phyloP scores from a whole-genome alignment of 2,329 filamentous ascomycete genomes.

The Chrysosporium keratinophilum region DNA sequence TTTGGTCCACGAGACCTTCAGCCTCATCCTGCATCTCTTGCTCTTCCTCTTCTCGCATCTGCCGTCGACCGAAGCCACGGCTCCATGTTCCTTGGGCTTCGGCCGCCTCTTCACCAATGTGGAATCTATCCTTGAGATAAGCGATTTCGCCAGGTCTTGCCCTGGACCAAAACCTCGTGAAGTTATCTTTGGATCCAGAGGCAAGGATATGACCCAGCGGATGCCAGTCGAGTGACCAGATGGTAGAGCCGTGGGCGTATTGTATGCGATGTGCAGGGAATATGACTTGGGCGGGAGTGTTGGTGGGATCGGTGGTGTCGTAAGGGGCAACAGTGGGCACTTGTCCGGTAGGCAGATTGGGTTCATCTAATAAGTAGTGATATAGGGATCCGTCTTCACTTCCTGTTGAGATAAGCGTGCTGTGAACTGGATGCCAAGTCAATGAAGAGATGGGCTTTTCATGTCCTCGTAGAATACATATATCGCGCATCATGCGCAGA shows the following conservation, averaged over 20 bases:
- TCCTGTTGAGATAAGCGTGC: conserved; percentile 78
- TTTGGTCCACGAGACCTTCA: conserved; percentile 85
- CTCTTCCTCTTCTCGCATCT: conserved; percentile 84
- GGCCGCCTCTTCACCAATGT: conserved; percentile 86
- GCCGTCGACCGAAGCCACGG: conserved; percentile 62
- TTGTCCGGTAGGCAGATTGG: conserved; percentile 68
- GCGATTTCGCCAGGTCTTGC: conserved; percentile 78
- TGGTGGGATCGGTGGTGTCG: conserved; percentile 67
- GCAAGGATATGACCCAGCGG: conserved; percentile 90
- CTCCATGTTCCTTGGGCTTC: conserved; percentile 95
- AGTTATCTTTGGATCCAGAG: conserved; percentile 90
- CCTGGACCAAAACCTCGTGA: conserved; percentile 93
- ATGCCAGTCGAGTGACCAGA: conserved; percentile 98
- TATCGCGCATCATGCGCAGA: conserved; percentile 95
- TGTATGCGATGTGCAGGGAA: conserved; percentile 79
- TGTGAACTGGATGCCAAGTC: conserved; percentile 86
- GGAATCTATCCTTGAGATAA: conserved; percentile 80
- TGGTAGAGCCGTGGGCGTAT: conserved; percentile 85
- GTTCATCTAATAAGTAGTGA: conserved; percentile 93
- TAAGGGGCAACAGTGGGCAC: conserved; percentile 68
- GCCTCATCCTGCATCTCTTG: conserved; percentile 88
- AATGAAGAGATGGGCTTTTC: conserved; percentile 93
- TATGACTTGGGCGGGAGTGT: conserved; percentile 77
- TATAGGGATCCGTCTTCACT: conserved; percentile 81
- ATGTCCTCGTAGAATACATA: conserved; percentile 83